Evolutionary conservation across 768 basidiomycete species (phyloP).

Genomic region (Erythrobasidium yunnanense): DNA sequence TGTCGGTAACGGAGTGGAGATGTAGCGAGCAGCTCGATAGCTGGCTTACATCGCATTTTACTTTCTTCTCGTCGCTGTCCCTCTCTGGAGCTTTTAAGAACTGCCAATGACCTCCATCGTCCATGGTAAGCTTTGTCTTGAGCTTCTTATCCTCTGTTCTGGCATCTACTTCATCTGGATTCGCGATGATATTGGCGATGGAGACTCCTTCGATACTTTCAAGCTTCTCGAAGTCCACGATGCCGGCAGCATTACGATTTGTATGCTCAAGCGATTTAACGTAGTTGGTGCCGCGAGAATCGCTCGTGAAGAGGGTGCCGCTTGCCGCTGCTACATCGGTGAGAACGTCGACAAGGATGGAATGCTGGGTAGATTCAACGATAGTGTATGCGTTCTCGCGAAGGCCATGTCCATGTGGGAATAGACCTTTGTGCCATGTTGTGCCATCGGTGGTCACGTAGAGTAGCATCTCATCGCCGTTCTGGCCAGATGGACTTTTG

Average conservation of each 20-base stretch:
- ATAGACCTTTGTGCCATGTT: slow-evolving; percentile 76
- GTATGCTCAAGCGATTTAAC: slow-evolving; percentile 82
- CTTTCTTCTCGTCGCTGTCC: slow-evolving; percentile 55
- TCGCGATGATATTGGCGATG: slow-evolving; percentile 73
- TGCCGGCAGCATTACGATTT: slow-evolving; percentile 76
- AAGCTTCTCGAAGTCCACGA: slow-evolving; percentile 82
- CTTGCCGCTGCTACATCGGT: slow-evolving; percentile 51
- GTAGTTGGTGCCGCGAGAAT: slow-evolving; percentile 87
- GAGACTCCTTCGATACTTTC: slow-evolving; percentile 83
- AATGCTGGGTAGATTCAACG: slow-evolving; percentile 85
- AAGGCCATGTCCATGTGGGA: slow-evolving; percentile 64
- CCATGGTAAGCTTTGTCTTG: slow-evolving; percentile 71
- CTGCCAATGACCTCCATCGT: slow-evolving; percentile 79
- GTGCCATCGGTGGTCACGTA: slow-evolving; percentile 76
- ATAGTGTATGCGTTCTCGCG: slow-evolving; percentile 92
- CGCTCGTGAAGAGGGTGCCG: slow-evolving; percentile 89
- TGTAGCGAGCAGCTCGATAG: slow-evolving; percentile 62
- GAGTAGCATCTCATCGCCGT: slow-evolving; percentile 62
- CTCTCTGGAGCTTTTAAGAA: slow-evolving; percentile 53
- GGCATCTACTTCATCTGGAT: slow-evolving; percentile 70
- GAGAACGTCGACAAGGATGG: slow-evolving; percentile 86
- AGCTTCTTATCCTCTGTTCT: slow-evolving; percentile 60
- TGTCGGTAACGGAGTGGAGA: slow-evolving; percentile 78
- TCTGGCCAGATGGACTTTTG: slow-evolving; percentile 33
- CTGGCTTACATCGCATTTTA: slow-evolving; percentile 51